These are phyloP conservation scores for Ottelia alismoides DNA, from an alignment of 106 monocot genomes.

Conservation along the genomic window DNA sequence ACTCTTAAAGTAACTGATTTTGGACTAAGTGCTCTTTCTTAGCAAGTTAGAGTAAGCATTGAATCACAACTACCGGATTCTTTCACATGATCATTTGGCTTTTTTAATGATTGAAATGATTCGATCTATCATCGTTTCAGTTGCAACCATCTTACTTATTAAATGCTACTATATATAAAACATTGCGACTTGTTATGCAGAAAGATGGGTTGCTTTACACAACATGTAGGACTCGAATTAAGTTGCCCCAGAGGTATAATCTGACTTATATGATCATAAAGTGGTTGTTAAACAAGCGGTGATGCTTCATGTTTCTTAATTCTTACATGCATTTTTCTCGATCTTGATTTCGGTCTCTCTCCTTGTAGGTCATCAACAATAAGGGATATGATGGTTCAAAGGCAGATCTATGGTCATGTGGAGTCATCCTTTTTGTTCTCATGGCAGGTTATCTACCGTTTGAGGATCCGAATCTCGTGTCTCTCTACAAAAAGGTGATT, in stretches of 20 bases:
- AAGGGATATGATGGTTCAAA: constrained; percentile 95
- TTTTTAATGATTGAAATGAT: neutral
- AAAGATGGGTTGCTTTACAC: constrained; percentile 88
- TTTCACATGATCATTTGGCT: too few relatives aligned
- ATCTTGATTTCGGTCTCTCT: neutral
- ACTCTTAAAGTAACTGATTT: too few relatives aligned
- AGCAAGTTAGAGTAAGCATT: too few relatives aligned
- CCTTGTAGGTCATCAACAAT: constrained; percentile 54
- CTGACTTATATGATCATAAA: too few relatives aligned
- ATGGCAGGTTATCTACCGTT: constrained; percentile 90
- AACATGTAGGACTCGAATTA: constrained; percentile 94
- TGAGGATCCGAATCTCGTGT: constrained; percentile 65
- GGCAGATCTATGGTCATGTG: constrained; percentile 95
- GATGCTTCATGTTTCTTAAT: neutral
- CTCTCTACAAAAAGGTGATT: constrained; percentile 78
- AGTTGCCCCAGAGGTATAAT: constrained; percentile 73
- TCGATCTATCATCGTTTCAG: too few relatives aligned
- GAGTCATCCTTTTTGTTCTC: constrained; percentile 83
- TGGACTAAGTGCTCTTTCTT: too few relatives aligned
- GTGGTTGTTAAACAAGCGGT: neutral
- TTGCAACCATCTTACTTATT: too few relatives aligned
- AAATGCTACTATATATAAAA: too few relatives aligned
- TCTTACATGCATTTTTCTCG: neutral
- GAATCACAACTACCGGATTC: too few relatives aligned
- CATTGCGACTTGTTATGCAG: constrained; percentile 28